These are phyloP conservation scores for Fusarium proliferatum DNA, from an alignment of 2,329 filamentous ascomycete genomes.

Conservation along the genomic window DNA sequence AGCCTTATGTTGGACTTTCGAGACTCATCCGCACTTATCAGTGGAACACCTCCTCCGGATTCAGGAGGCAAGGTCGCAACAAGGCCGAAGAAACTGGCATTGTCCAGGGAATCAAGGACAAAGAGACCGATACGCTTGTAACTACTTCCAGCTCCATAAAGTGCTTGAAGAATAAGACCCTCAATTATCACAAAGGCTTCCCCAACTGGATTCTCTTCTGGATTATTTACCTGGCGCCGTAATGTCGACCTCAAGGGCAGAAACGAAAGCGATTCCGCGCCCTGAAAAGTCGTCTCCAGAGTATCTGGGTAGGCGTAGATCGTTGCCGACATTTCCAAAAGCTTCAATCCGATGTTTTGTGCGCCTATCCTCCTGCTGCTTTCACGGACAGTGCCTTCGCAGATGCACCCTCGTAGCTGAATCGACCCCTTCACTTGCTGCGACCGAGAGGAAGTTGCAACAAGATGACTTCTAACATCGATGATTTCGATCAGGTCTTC, in stretches of 20 bases:
- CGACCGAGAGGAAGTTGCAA: not conserved
- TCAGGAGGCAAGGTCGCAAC: not conserved
- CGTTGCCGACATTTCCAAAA: not conserved
- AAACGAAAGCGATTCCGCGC: not conserved
- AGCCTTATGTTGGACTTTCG: not conserved
- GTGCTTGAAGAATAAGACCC: not conserved
- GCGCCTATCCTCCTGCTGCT: not conserved
- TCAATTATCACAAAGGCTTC: not conserved
- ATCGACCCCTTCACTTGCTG: not conserved
- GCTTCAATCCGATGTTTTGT: fast-evolving
- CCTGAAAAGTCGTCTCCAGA: not conserved
- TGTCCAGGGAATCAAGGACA: not conserved
- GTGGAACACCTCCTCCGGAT: not conserved
- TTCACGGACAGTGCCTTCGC: not conserved
- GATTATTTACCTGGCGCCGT: not conserved
- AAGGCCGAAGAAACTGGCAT: not conserved
- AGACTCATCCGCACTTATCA: not conserved
- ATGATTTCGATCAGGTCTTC: not conserved
- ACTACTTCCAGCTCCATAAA: not conserved
- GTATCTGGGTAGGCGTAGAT: not conserved
- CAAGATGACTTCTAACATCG: not conserved
- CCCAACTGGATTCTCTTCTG: not conserved
- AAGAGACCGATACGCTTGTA: not conserved
- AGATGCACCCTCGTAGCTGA: not conserved
- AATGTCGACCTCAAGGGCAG: not conserved